Conservation (phyloP, 1,284 basidiomycete genomes). For the Rugosomyces carneus region DNA sequence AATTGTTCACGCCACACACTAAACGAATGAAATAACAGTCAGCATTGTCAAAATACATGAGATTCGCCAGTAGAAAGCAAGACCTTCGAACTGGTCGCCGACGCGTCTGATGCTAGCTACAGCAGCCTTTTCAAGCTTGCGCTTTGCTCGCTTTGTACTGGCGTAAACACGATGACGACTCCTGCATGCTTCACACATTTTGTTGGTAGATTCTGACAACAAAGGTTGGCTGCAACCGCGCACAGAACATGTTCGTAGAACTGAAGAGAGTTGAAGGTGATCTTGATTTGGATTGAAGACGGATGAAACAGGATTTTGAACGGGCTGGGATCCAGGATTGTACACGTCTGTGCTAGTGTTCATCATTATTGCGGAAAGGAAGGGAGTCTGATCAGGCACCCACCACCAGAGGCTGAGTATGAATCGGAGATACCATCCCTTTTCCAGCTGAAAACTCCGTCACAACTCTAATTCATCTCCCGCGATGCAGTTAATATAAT, state of each 20-base stretch:
- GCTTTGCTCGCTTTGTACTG: conserved; percentile 42
- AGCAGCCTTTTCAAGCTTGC: conserved; percentile 46
- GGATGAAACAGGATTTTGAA: background rate
- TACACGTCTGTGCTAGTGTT: too few relatives aligned
- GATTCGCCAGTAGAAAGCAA: background rate
- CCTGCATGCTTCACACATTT: conserved; percentile 51
- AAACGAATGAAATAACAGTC: background rate
- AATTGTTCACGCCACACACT: background rate
- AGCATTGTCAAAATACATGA: background rate
- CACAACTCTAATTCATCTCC: too few relatives aligned
- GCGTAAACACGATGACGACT: conserved; percentile 47
- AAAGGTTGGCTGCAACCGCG: conserved; percentile 26
- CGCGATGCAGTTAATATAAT: too few relatives aligned
- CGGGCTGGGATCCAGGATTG: conserved; percentile 9
- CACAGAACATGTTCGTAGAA: conserved; percentile 26
- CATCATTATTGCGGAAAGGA: background rate
- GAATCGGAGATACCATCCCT: background rate
- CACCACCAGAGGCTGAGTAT: background rate
- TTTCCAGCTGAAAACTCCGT: background rate
- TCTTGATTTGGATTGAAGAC: background rate
- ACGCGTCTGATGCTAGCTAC: conserved; percentile 19
- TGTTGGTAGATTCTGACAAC: conserved; percentile 23
- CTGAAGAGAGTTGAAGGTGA: background rate
- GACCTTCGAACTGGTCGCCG: background rate
- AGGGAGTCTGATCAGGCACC: conserved; percentile 6